Evolutionary conservation across 331 rosid species (phyloP), one percentile per base, ranked within the genome.

Genomic region (Phaseolus coccineus): DNA sequence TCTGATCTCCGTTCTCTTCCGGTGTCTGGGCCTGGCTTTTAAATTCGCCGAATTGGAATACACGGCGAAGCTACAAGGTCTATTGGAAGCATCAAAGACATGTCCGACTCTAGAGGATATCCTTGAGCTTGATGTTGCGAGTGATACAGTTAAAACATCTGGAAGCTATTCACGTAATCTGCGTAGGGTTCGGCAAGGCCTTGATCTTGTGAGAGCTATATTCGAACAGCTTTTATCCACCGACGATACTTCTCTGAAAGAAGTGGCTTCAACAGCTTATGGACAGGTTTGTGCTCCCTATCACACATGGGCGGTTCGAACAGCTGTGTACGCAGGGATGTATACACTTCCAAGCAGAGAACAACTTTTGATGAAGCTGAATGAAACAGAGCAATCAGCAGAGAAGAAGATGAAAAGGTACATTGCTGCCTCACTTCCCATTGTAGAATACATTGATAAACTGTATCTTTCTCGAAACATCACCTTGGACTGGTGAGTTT

Each of bases 291-390:
- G 97, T 84, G 98, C 99, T 12, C 97, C 99, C 12, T 93, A 84
- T 85, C 99, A 93, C 85, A 30, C 91, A 28, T 96, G 99, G 99
- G 28, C 97, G 4, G 85, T 96, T 35, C 84, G 98, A 83, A 86
- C 97, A 44, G 97, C 98, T n/a, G 99, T 96, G 12, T 87, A 92
- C 76, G 99, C 98, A 59, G 98, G 98, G 61, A 89, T 96, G 98
- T 93, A 93, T 84, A 81, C 98, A 65, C 97, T 96, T 86, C 99
- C 99, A 3, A 81, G 97, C 0, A 90, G 97, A 82, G 96, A 96
- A 37, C 96, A 93, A 80, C 96, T 96, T 15, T 76, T 93, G 77
- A n/a, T 78, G 66, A 93, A 81, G 85, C 96, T 96, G 84, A 90
- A 86, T 63, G 99, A 96, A 81, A 88, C 93, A 77, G 99, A 85